Conservation (phyloP, 2,329 filamentous ascomycete genomes). For the Scedosporium aurantiacum region DNA sequence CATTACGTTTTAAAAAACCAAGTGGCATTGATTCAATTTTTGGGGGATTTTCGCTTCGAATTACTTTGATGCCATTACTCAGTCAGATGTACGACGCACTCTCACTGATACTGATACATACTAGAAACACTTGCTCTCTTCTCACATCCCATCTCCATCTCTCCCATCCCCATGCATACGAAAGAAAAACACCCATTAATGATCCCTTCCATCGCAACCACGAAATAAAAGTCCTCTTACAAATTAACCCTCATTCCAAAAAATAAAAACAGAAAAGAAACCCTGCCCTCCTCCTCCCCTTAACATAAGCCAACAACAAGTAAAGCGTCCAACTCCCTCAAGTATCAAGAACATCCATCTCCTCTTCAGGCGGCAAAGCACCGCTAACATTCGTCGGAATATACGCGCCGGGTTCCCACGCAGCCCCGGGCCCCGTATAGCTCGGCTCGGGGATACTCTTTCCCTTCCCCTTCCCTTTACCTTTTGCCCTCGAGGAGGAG, state of each 20-base stretch:
- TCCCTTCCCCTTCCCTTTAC: not conserved
- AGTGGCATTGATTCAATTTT: not conserved
- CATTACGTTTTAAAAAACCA: too few relatives aligned
- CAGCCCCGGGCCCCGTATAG: conserved; percentile 36
- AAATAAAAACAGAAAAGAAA: not conserved
- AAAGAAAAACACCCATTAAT: too few relatives aligned
- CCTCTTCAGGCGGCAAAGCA: conserved; percentile 26
- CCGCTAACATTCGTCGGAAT: conserved; percentile 24
- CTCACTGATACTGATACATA: too few relatives aligned
- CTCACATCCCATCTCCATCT: too few relatives aligned
- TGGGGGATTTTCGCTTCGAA: conserved; percentile 1
- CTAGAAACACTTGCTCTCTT: too few relatives aligned
- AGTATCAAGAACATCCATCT: conserved; percentile 28
- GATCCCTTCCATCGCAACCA: too few relatives aligned
- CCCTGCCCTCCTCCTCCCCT: not conserved
- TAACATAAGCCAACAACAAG: too few relatives aligned
- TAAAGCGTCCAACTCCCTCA: conserved; percentile 12
- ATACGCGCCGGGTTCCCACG: conserved; percentile 41
- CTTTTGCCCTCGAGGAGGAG: not conserved
- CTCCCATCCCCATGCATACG: too few relatives aligned
- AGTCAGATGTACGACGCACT: too few relatives aligned
- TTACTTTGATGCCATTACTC: not conserved
- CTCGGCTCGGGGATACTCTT: conserved; percentile 27
- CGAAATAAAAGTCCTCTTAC: too few relatives aligned
- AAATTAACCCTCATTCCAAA: too few relatives aligned